phyloP scores from a whole-genome alignment of 2,329 filamentous ascomycete species.

The Aspergillus floridensis region DNA sequence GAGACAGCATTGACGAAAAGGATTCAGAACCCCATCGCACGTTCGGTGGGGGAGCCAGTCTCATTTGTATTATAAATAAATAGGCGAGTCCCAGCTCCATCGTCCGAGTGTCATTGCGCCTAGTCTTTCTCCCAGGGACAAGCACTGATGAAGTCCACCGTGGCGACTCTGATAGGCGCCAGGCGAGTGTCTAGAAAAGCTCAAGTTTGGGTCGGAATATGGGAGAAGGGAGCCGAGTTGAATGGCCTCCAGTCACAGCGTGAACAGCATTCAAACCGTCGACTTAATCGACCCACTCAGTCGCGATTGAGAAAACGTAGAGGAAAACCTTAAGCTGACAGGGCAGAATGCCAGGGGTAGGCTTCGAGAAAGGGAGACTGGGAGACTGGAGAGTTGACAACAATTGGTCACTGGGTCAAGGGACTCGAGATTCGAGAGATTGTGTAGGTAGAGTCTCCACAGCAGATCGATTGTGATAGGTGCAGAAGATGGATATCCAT shows the following conservation, averaged over 20 bases:
- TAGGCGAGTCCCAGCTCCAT: background rate
- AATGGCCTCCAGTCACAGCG: background rate
- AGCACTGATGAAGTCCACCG: background rate
- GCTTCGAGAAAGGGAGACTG: background rate
- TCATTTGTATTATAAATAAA: slow-evolving; percentile 1
- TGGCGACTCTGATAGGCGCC: background rate
- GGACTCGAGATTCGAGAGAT: background rate
- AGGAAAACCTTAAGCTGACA: slow-evolving; percentile 1
- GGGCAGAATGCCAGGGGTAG: background rate
- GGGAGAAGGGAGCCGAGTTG: background rate
- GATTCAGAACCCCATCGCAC: background rate
- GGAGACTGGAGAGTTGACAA: background rate
- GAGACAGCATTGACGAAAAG: background rate
- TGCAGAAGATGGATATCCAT: background rate
- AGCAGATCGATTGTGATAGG: slow-evolving; percentile 6
- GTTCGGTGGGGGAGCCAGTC: background rate
- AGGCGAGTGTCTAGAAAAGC: background rate
- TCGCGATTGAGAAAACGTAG: background rate
- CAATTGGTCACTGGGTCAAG: background rate
- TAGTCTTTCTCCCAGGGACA: background rate
- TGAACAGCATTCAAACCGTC: background rate
- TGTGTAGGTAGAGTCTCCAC: background rate
- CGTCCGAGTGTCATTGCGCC: background rate
- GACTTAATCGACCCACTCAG: background rate
- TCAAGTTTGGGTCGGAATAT: slow-evolving; percentile 6